Percentiles rank a stretch among this genome's conserved stretches.
Conservation (phyloP, 2,329 filamentous ascomycete species). For the Phoma herbarum region DNA sequence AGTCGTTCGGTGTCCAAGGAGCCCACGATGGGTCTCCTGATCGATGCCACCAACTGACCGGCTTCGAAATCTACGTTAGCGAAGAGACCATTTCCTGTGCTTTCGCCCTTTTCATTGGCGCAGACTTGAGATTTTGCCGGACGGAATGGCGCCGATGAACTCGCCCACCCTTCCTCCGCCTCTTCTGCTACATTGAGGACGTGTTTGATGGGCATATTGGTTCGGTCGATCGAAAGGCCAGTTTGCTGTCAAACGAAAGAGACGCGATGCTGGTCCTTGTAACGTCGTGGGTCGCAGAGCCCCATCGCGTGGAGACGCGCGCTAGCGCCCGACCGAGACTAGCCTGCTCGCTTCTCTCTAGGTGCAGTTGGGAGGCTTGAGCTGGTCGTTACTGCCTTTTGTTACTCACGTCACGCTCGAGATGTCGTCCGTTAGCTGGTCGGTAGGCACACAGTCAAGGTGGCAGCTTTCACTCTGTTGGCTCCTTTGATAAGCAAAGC, state of each 20-base stretch:
- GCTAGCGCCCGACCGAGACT: constrained; percentile 5
- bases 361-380: too few relatives aligned
- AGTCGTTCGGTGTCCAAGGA: constrained; percentile 64
- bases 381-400: not conserved
- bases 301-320: constrained; percentile 8
- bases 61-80: constrained; percentile 58
- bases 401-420: not conserved
- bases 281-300: constrained; percentile 21
- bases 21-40: constrained; percentile 62
- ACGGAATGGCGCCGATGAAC: constrained; percentile 29
- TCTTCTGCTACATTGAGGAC: constrained; percentile 21
- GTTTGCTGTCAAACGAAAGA: constrained; percentile 2
- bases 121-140: constrained; percentile 36
- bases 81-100: constrained; percentile 64
- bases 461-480: not conserved
- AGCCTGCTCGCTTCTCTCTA: not conserved
- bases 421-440: too few relatives aligned
- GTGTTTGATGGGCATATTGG: constrained; percentile 18
- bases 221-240: not conserved
- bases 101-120: constrained; percentile 30
- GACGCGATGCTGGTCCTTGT: constrained; percentile 9
- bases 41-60: constrained; percentile 59
- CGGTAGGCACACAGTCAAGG: not conserved
- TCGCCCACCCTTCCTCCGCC: constrained; percentile 16
- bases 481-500: too few relatives aligned